Base-by-base conservation (phyloP, 2,329 filamentous ascomycete species). In the Microsporum audouinii region DNA sequence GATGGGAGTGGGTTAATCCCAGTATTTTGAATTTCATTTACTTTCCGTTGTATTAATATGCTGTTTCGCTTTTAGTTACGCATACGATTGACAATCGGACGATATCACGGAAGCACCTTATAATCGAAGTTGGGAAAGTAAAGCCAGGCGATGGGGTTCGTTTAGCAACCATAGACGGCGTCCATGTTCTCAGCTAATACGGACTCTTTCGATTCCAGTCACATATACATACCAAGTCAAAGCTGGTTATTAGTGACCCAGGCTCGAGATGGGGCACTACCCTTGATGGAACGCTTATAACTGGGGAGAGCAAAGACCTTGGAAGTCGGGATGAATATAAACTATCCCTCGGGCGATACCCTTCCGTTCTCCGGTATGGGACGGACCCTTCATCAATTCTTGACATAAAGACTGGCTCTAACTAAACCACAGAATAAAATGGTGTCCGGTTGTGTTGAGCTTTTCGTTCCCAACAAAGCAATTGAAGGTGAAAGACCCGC, bases 101-200 rank as follows among this genome's bases (percentile, higher is more conserved):
- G 0, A 88, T 99, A 57, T 99, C 94, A 36, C 82, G 92, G 61
- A 89, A 94, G 69, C 94, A 99, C 74, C 77, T 96, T 65, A 86
- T 86, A 36, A 85, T 99, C 58, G 81, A 84, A 47, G 84, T 97
- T 5, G 84, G 81, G 55, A 67, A 76, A 0, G 86, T 92, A 41
- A 75, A 78, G 45, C 76, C 84, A 12, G 86, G 84, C 56, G 84
- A 89, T 69, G 88, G 85, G 60, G 85, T 88, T 78, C 63, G 81
- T 70, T 49, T 17, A 1, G 8, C 14, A 45, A 27, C 41, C 17
- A 51, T 49, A 47, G n/a, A 53, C 8, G 14, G 33, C 33, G 60
- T 63, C 67, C 64, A 68, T 47, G 34, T n/a, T 23, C n/a, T 64
- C 56, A 47, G 58, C 12, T 33, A 2, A 41, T 2, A 4, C 23